Evolutionary conservation across 2,329 filamentous ascomycete species (phyloP), one percentile per base, ranked within the genome.

Genomic region (Herpotrichia juniperi): DNA sequence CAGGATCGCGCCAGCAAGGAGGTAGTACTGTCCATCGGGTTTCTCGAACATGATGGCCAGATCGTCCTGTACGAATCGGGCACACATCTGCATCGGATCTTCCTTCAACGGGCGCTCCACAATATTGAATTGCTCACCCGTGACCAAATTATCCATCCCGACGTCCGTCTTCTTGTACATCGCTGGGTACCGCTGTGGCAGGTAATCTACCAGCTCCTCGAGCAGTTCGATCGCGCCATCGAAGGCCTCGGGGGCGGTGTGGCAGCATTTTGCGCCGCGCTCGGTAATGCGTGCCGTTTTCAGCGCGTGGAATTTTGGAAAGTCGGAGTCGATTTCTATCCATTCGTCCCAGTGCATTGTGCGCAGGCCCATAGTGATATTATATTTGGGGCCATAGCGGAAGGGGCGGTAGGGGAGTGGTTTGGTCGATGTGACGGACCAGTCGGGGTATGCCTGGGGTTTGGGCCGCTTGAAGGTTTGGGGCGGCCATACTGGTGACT

Each of bases 281-380:
- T 90, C 84, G 12, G 68, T 63, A 42, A 96, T 89, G 1, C 91
- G 84, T 12, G 77, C 76, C 1, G 82, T 80, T 73, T 96, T 96
- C 58, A 88, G 83, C 26, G 80, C 81, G 73, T 96, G 90, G 68
- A 81, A 96, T 47, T 83, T 83, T 1, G 86, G 81, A 69, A 85
- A 96, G 42, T 93, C 82, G 66, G 89, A 93, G 74, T 96, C 91
- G 22, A 96, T 82, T 73, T 96, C 89, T 64, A 93, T 91, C 90
- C 90, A 93, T 50, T 91, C 86, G 47, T 88, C 82, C 73, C 84
- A 86, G 26, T 84, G 78, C 76, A 90, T 82, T 8, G 79, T 83
- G n/a, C 89, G 82, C 2, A 93, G 78, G 0, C 90, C 89, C 87
- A 93, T 89, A 1, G 87, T 92, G 51, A 90, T 81, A 64, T 89